These are phyloP conservation scores for Nakataea oryzae DNA, from an alignment of 2,329 filamentous ascomycete species.

Conservation along the genomic window DNA sequence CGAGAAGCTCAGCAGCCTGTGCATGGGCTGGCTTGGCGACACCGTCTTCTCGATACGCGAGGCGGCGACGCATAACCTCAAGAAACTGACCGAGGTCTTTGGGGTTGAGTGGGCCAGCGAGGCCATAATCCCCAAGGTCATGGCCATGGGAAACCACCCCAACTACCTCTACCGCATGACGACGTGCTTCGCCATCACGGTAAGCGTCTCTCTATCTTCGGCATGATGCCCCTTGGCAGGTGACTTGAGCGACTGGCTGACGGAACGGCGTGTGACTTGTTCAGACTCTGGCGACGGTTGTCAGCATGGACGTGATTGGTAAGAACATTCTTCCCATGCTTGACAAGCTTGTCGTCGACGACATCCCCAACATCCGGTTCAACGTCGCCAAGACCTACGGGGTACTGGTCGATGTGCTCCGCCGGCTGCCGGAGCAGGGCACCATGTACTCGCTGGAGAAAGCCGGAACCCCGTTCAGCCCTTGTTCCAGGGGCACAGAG, in stretches of 20 bases:
- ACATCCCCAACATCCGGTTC: conserved; percentile 98
- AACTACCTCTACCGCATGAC: conserved; percentile 99
- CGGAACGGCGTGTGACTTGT: not conserved
- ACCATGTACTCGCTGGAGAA: conserved; percentile 82
- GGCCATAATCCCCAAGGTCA: conserved; percentile 96
- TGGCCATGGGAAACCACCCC: conserved; percentile 94
- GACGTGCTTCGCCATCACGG: conserved; percentile 97
- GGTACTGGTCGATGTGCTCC: conserved; percentile 81
- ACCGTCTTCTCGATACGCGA: conserved; percentile 98
- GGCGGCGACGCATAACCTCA: conserved; percentile 92
- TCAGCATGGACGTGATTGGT: conserved; percentile 87
- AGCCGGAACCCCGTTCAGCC: conserved; percentile 48
- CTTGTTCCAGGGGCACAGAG: conserved; percentile 64
- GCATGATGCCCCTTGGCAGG: not conserved
- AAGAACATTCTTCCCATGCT: conserved; percentile 92
- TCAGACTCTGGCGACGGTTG: conserved; percentile 85
- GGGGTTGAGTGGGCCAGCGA: conserved; percentile 96
- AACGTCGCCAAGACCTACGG: conserved; percentile 98
- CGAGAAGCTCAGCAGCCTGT: conserved; percentile 87
- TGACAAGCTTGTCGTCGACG: conserved; percentile 84
- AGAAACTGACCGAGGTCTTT: conserved; percentile 97
- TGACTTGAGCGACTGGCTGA: not conserved
- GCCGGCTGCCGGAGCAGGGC: conserved; percentile 78
- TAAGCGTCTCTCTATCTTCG: conserved; percentile 40
- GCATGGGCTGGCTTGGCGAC: conserved; percentile 98